A percentile compares a stretch with the other conserved stretches of the same genome.
phyloP scores from a whole-genome alignment of 2,329 filamentous ascomycete species.

The Trichoderma koningii region DNA sequence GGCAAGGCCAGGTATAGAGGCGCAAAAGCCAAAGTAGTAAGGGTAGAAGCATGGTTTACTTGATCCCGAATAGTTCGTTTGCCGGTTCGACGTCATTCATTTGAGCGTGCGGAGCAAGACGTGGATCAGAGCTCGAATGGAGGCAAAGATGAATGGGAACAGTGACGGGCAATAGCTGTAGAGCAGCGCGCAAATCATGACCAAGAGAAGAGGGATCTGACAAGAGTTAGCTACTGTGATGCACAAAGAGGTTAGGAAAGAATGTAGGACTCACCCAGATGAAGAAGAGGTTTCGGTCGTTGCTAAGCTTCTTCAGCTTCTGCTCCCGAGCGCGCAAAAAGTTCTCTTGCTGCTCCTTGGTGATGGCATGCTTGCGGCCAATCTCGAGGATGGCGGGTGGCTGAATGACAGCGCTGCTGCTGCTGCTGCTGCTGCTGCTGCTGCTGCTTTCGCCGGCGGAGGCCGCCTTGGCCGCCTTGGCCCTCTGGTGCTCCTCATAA shows the following conservation, averaged over 20 bases:
- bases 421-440: conserved; percentile 41
- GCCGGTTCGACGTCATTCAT: conserved; percentile 30
- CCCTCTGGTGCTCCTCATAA: conserved; percentile 31
- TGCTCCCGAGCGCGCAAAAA: conserved; percentile 62
- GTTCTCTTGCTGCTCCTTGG: conserved; percentile 65
- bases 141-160: conserved; percentile 41
- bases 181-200: conserved; percentile 53
- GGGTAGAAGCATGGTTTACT: not conserved
- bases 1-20: no score
- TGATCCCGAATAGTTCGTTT: not conserved
- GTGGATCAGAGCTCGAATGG: conserved; percentile 39
- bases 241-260: not conserved
- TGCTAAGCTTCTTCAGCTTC: conserved; percentile 64
- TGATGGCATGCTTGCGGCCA: conserved; percentile 64
- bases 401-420: conserved; percentile 37
- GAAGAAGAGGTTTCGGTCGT: conserved; percentile 67
- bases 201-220: conserved; percentile 53
- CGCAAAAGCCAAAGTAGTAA: not conserved
- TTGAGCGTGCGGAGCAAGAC: conserved; percentile 21
- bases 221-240: conserved; percentile 10
- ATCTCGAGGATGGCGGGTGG: conserved; percentile 56
- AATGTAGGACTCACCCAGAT: conserved; percentile 60
- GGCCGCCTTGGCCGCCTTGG: not conserved
- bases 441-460: conserved; percentile 35
- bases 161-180: conserved; percentile 56